Evolutionary conservation across 805 yeast genomes (phyloP).

Genomic region (Wickerhamomyces chaumierensis): DNA sequence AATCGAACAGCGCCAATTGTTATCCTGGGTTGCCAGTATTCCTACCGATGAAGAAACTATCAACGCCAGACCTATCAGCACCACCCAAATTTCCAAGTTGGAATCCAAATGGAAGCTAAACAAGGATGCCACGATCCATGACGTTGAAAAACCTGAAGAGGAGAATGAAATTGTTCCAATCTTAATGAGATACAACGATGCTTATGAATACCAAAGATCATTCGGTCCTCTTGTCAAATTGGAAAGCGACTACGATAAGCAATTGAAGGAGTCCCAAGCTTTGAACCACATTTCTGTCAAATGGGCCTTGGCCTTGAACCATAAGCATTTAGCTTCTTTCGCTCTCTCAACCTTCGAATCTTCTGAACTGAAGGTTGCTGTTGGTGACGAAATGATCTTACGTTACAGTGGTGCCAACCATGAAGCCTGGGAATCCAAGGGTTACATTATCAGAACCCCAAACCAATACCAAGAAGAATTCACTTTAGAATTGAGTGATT

Average conservation of each 20-base stretch:
- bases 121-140: slow-evolving; percentile 60
- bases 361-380: slow-evolving; percentile 55
- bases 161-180: slow-evolving; percentile 61
- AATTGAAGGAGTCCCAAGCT: slow-evolving; percentile 65
- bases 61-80: slow-evolving; percentile 43
- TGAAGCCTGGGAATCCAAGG: slow-evolving; percentile 62
- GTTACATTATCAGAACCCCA: slow-evolving; percentile 65
- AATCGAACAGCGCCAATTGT: slow-evolving; percentile 65
- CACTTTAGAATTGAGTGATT: slow-evolving; percentile 48
- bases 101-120: slow-evolving; percentile 78
- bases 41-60: slow-evolving; percentile 57
- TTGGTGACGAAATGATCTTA: slow-evolving; percentile 75
- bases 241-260: slow-evolving; percentile 74
- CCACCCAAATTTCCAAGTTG: slow-evolving; percentile 55
- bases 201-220: slow-evolving; percentile 72
- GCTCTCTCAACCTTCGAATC: slow-evolving; percentile 56
- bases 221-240: slow-evolving; percentile 75
- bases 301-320: slow-evolving; percentile 64
- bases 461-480: slow-evolving; percentile 53
- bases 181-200: slow-evolving; percentile 68
- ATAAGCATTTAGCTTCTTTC: slow-evolving; percentile 59
- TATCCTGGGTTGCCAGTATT: slow-evolving; percentile 70
- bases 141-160: slow-evolving; percentile 40
- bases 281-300: slow-evolving; percentile 58
- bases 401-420: slow-evolving; percentile 46